Conservation (phyloP, 2,329 filamentous ascomycete genomes). For the Orbilia ellipsospora region DNA sequence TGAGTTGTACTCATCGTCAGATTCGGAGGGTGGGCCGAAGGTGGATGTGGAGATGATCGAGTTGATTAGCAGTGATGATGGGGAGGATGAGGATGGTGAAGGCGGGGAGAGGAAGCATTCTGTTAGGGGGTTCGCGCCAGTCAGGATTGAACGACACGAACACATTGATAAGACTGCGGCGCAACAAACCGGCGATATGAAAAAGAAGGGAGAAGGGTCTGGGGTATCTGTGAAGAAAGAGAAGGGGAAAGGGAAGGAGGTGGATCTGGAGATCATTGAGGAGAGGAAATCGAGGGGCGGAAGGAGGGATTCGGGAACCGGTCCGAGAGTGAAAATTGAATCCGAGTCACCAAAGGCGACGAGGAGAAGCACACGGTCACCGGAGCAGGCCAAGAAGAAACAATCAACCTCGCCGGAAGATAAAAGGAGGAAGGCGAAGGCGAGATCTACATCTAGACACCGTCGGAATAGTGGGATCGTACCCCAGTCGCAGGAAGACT, state of each 20-base stretch:
- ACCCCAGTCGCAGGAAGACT: conserved; percentile 55
- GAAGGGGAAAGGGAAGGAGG: conserved; percentile 50
- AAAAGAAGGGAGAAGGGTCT: conserved; percentile 52
- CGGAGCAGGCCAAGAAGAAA: conserved; percentile 32
- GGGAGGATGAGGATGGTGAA: conserved; percentile 49
- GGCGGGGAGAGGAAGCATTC: conserved; percentile 42
- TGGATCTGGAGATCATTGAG: conserved; percentile 56
- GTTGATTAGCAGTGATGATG: conserved; percentile 54
- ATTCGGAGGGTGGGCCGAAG: conserved; percentile 57
- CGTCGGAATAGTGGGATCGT: conserved; percentile 47
- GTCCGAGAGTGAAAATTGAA: conserved; percentile 47
- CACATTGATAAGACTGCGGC: conserved; percentile 56
- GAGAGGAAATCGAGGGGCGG: conserved; percentile 54
- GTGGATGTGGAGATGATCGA: conserved; percentile 59
- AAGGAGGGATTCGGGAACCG: conserved; percentile 42
- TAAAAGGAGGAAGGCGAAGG: conserved; percentile 37
- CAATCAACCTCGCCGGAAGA: conserved; percentile 52
- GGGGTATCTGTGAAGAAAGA: conserved; percentile 51
- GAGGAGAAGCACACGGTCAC: conserved; percentile 30
- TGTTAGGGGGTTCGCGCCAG: conserved; percentile 39
- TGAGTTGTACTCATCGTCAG: conserved; percentile 54
- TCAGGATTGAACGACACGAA: conserved; percentile 53
- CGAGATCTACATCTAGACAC: conserved; percentile 49
- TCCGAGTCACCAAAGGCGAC: conserved; percentile 54
- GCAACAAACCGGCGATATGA: conserved; percentile 53